Percentiles rank a stretch among this genome's conserved stretches.
Evolutionary conservation across 2,329 filamentous ascomycete genomes (phyloP).

Genomic region (Hypoxylon rubiginosum): DNA sequence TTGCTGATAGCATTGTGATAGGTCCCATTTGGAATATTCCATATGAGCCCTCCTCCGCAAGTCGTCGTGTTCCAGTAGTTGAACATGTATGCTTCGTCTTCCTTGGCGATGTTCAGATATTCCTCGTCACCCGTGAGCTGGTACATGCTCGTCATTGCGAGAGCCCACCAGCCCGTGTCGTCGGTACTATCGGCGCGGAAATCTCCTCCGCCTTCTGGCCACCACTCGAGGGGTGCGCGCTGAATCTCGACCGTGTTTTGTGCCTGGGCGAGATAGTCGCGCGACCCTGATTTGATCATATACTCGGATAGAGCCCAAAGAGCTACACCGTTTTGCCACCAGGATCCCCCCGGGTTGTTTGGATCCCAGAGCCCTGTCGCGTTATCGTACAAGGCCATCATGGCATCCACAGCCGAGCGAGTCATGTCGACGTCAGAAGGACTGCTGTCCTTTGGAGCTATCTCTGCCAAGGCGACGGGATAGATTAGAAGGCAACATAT

Average conservation of each 20-base stretch:
- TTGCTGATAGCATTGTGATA: conserved; percentile 62
- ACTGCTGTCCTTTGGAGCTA: neutral
- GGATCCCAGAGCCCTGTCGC: conserved; percentile 54
- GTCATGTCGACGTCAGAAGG: conserved; percentile 18
- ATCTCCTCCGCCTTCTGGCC: conserved; percentile 55
- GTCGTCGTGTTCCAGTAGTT: conserved; percentile 58
- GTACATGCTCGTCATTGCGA: conserved; percentile 63
- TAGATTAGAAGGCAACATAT: conserved; percentile 22
- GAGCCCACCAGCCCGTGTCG: conserved; percentile 67
- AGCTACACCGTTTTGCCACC: conserved; percentile 57
- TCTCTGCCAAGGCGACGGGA: conserved; percentile 2
- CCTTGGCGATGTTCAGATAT: conserved; percentile 61
- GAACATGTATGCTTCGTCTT: conserved; percentile 64
- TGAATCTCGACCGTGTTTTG: conserved; percentile 53
- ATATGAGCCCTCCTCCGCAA: conserved; percentile 59
- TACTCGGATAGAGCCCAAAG: conserved; percentile 55
- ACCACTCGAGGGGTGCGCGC: conserved; percentile 52
- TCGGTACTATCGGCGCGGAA: conserved; percentile 58
- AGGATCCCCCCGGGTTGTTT: conserved; percentile 54
- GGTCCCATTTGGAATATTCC: conserved; percentile 58
- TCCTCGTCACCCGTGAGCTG: conserved; percentile 60
- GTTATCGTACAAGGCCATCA: conserved; percentile 55
- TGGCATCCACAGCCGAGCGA: conserved; percentile 50
- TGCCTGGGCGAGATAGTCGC: conserved; percentile 50
- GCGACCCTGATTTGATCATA: conserved; percentile 51